Percentiles rank a stretch among this genome's conserved stretches.
Conservation (phyloP, 768 basidiomycete species). For the Megacollybia marginata region DNA sequence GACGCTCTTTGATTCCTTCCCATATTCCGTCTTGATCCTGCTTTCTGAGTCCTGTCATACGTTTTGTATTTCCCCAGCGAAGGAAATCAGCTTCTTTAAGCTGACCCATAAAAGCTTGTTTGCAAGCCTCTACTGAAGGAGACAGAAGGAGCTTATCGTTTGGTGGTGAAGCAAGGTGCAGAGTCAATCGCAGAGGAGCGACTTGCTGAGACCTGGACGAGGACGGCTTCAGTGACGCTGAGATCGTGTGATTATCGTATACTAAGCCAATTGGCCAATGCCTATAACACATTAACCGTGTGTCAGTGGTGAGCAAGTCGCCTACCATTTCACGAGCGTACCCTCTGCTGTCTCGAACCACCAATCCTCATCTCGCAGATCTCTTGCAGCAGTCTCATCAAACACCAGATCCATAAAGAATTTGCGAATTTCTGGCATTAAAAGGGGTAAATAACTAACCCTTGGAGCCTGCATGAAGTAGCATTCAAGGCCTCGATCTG, state of each 20-base stretch:
- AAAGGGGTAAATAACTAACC: slow-evolving; percentile 86
- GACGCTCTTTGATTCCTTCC: slow-evolving; percentile 94
- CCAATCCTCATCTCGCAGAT: slow-evolving; percentile 85
- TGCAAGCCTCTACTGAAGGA: slow-evolving; percentile 79
- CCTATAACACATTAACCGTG: slow-evolving; percentile 38
- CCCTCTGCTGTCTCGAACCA: slow-evolving; percentile 95
- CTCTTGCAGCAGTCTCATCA: slow-evolving; percentile 72
- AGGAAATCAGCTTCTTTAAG: slow-evolving; percentile 96
- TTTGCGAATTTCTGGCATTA: slow-evolving; percentile 82
- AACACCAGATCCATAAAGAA: slow-evolving; percentile 91
- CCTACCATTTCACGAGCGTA: slow-evolving; percentile 79
- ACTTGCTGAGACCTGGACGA: slow-evolving; percentile 31
- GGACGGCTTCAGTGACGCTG: slow-evolving; percentile 45
- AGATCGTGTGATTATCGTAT: slow-evolving; percentile 77
- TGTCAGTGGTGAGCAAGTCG: slow-evolving; percentile 8
- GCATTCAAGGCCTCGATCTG: slow-evolving; percentile 82
- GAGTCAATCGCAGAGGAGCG: slow-evolving; percentile 66
- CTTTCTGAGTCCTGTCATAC: slow-evolving; percentile 86
- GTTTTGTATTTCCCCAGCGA: slow-evolving; percentile 92
- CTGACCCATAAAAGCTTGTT: slow-evolving; percentile 92
- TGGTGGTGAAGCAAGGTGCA: slow-evolving; percentile 86
- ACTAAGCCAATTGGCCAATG: slow-evolving; percentile 97
- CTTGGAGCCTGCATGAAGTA: slow-evolving; percentile 90
- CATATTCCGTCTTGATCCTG: slow-evolving; percentile 94
- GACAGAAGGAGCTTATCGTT: slow-evolving; percentile 78